Evolutionary conservation across 2,329 filamentous ascomycete species (phyloP), one percentile per base, ranked within the genome.

Genomic region (Epichloe glyceriae): DNA sequence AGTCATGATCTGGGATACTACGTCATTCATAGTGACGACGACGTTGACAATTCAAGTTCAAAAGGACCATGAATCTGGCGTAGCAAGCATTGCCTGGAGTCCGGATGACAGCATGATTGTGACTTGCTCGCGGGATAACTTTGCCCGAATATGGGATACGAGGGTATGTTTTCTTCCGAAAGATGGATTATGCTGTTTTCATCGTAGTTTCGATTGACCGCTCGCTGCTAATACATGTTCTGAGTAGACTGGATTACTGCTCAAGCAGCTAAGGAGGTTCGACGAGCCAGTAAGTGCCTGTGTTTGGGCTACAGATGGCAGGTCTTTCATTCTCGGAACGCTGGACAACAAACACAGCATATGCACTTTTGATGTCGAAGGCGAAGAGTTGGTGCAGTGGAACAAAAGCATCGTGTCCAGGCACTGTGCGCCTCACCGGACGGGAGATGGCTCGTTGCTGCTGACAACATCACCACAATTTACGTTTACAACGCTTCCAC

Each of bases 21-120:
- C 72, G 2, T 78, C 78, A 0, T 95, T 90, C 62, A 70, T 77
- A 15, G 70, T 86, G 7, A 60, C 86, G 3, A 76, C 82, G 51
- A 74, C 67, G 44, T 70, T 95, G 10, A 70, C 71, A 4, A 50
- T 52, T n/a, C 46, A 49, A 11, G 43, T 52, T 5, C 50, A 52
- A 30, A 53, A 53, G 37, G 81, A 83, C 4, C 87, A 94, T 58
- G 74, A 79, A 1, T 71, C 70, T 3, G 85, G 86, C 1, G 83
- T 96, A 12, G 83, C 86, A 19, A 88, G 90, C 60, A 70, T 95
- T 4, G 76, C 87, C 1, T 98, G 93, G 88, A 96, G 90, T 62
- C 93, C 90, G 5, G 88, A 98, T 65, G 88, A 95, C 67, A 77
- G 78, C 1, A 87, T 87, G 68, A 74, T 98, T 35, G 81, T 97